Conservation (phyloP, 2,329 filamentous ascomycete genomes). For the Epichloe coenophiala region DNA sequence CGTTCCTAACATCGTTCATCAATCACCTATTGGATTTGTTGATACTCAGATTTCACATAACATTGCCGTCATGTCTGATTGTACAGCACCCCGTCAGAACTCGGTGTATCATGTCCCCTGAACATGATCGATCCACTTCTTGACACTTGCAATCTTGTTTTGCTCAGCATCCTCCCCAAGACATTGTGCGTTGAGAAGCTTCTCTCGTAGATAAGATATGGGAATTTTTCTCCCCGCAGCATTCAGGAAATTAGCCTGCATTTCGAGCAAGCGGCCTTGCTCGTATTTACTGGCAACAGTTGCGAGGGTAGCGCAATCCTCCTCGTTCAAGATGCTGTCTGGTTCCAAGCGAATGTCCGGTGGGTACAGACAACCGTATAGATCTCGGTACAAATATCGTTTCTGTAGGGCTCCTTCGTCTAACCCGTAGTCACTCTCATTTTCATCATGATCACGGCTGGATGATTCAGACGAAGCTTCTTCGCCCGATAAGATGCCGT, state of each 20-base stretch:
- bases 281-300: constrained; percentile 20
- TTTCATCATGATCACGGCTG: background rate
- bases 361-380: constrained; percentile 20
- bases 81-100: no score
- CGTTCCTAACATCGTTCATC: no score
- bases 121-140: constrained; percentile 1
- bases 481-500: constrained; percentile 13
- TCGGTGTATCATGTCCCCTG: background rate
- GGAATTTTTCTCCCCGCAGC: constrained; percentile 28
- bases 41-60: no score
- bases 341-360: constrained; percentile 9
- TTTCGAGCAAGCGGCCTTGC: constrained; percentile 24
- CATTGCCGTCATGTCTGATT: no score
- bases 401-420: constrained; percentile 12
- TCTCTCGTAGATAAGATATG: constrained; percentile 22
- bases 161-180: background rate
- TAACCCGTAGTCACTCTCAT: constrained; percentile 1
- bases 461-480: constrained; percentile 14
- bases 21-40: no score
- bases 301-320: constrained; percentile 23
- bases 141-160: background rate
- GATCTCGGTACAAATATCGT: constrained; percentile 18
- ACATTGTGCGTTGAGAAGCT: constrained; percentile 7
- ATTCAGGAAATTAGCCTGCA: constrained; percentile 31
- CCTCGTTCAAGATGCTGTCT: constrained; percentile 14